A percentile compares a stretch with the other conserved stretches of the same genome.
phyloP scores from a whole-genome alignment of 1,284 basidiomycete genomes.

The Puccinia horiana region DNA sequence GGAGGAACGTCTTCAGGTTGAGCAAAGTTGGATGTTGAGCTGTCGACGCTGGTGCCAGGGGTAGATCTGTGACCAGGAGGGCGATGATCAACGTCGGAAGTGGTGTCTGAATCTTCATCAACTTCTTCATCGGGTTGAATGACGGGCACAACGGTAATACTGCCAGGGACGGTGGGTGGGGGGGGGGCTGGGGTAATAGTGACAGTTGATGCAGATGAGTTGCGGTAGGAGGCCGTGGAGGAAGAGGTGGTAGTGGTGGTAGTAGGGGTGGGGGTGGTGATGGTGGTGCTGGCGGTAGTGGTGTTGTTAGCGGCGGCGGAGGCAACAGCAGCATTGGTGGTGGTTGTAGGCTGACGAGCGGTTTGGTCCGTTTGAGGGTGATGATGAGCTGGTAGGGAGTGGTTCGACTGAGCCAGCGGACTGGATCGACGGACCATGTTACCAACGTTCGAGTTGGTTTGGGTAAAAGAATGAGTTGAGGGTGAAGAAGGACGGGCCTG shows the following conservation, averaged over 20 bases:
- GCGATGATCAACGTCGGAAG: conserved; percentile 32
- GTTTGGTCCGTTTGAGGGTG: background rate
- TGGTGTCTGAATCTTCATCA: conserved; percentile 24
- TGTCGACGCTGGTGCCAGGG: conserved; percentile 42
- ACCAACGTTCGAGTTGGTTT: background rate
- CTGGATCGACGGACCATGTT: conserved; percentile 40
- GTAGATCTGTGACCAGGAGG: conserved; percentile 35
- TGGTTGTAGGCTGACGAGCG: background rate
- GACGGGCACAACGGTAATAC: background rate
- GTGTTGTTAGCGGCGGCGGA: background rate
- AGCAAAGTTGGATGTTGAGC: conserved; percentile 16
- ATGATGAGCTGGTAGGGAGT: background rate
- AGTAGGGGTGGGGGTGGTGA: background rate
- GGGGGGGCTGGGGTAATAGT: conserved; percentile 3
- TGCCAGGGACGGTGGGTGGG: background rate
- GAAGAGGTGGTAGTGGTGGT: background rate
- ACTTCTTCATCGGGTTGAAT: background rate
- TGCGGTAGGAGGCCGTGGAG: background rate
- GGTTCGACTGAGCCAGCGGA: conserved; percentile 30
- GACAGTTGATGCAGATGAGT: conserved; percentile 12
- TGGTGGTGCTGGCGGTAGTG: background rate
- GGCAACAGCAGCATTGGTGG: background rate
- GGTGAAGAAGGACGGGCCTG: background rate
- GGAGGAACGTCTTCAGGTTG: conserved; percentile 1
- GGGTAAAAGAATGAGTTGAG: conserved; percentile 20